Percentiles rank a stretch among this genome's conserved stretches.
Conservation (phyloP, 257 asterid species). For the Rubia yunnanensis region DNA sequence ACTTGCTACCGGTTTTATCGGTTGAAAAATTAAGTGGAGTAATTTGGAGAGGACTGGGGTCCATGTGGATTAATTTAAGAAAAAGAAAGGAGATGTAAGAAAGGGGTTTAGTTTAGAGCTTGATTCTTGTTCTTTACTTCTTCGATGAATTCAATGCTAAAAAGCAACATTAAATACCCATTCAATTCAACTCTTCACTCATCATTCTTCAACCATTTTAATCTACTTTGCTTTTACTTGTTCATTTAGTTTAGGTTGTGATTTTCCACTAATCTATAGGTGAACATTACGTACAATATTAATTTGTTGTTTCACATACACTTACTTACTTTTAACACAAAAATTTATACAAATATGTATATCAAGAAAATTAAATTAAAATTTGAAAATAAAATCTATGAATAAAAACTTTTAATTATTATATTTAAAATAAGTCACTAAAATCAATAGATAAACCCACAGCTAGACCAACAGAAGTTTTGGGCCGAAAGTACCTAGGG, state of each 20-base stretch:
- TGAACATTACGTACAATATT: too few species aligned
- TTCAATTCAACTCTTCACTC: neutral
- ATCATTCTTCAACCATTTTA: neutral
- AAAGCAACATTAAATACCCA: neutral
- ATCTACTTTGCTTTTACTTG: neutral
- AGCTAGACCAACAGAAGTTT: too few species aligned
- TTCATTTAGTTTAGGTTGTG: neutral
- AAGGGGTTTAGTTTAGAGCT: constrained; percentile 15
- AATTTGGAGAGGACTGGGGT: constrained; percentile 9
- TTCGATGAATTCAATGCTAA: constrained; percentile 9
- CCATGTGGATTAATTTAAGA: constrained; percentile 7
- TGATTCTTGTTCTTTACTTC: constrained; percentile 41
- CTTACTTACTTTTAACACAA: too few species aligned
- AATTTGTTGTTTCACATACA: too few species aligned
- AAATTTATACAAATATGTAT: too few species aligned
- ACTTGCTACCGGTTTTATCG: constrained; percentile 24
- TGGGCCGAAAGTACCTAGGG: too few species aligned
- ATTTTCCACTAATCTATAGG: too few species aligned
- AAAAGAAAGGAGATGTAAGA: constrained; percentile 6
- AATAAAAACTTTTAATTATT: too few species aligned
- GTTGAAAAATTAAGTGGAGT: neutral
- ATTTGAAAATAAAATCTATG: too few species aligned
- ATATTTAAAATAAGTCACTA: too few species aligned
- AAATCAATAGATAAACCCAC: too few species aligned
- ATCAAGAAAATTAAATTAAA: too few species aligned